phyloP scores from a whole-genome alignment of 2,329 filamentous ascomycete genomes.

The Beauveria sp. region DNA sequence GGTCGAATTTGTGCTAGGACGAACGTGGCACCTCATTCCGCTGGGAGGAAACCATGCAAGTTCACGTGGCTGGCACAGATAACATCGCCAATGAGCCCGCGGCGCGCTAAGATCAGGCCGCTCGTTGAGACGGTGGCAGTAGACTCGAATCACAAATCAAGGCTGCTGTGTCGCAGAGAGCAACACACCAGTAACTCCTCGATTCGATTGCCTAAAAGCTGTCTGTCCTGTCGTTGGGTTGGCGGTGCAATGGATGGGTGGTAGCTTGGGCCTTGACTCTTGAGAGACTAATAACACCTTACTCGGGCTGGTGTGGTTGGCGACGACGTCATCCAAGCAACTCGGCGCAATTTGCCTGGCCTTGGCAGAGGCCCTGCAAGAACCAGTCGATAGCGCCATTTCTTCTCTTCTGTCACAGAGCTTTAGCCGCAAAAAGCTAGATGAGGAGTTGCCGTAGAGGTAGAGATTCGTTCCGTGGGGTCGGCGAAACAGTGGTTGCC shows the following conservation, averaged over 20 bases:
- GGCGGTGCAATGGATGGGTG: too few species aligned
- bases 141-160: too few species aligned
- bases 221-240: too few species aligned
- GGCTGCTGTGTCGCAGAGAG: too few species aligned
- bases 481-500: neutral
- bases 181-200: too few species aligned
- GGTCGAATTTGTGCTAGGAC: neutral
- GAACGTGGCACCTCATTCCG: neutral
- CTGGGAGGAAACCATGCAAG: neutral
- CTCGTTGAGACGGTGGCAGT: too few species aligned
- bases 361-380: conserved; percentile 4
- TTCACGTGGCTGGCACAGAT: neutral
- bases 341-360: neutral
- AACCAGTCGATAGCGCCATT: neutral
- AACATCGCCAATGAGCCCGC: too few species aligned
- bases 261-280: neutral
- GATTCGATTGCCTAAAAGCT: too few species aligned
- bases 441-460: neutral
- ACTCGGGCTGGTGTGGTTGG: neutral
- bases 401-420: neutral
- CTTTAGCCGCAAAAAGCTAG: too few species aligned
- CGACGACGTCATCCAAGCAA: conserved; percentile 4
- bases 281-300: neutral
- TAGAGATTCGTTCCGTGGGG: neutral
- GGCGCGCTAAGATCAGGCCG: too few species aligned